Evolutionary conservation across 176 grass and related monocot genomes (phyloP).

Genomic region (Carex scoparia): DNA sequence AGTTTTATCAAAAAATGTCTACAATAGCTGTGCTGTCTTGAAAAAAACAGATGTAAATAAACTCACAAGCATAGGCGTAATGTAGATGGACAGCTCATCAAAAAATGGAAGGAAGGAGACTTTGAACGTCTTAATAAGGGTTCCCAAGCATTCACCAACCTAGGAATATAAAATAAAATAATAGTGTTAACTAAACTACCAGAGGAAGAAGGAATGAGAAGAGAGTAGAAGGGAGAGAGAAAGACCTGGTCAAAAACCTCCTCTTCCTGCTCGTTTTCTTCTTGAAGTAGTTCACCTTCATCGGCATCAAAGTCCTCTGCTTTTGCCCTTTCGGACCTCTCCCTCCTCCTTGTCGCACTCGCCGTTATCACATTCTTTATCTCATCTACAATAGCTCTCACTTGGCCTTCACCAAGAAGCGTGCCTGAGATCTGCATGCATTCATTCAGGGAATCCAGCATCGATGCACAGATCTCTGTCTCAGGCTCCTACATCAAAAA

Average conservation of each 20-base stretch:
- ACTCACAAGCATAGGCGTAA: constrained; percentile 97
- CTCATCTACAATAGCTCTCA: constrained; percentile 79
- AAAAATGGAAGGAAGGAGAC: constrained; percentile 84
- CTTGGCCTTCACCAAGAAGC: constrained; percentile 86
- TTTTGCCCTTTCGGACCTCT: constrained; percentile 76
- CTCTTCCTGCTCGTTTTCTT: constrained; percentile 99
- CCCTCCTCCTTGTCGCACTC: constrained; percentile 83
- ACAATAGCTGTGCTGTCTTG: not conserved
- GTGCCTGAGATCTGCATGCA: constrained; percentile 90
- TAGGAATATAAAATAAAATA: constrained; percentile 33
- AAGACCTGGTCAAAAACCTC: constrained; percentile 96
- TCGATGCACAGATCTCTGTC: constrained; percentile 84
- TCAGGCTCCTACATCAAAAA: constrained; percentile 70
- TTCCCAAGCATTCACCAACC: constrained; percentile 93
- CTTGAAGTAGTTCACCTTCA: constrained; percentile 92
- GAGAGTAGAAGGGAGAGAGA: not conserved
- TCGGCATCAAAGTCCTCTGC: constrained; percentile 99
- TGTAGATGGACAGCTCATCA: constrained; percentile 90
- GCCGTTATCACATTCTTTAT: constrained; percentile 99
- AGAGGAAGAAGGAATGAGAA: not conserved
- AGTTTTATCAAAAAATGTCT: not conserved
- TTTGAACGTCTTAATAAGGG: constrained; percentile 97
- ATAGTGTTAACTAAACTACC: constrained; percentile 13
- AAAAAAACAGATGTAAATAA: constrained; percentile 6
- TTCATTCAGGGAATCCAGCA: constrained; percentile 93